phyloP scores from a whole-genome alignment of 495 filamentous ascomycete genomes.

The Annulohypoxylon moriforme region DNA sequence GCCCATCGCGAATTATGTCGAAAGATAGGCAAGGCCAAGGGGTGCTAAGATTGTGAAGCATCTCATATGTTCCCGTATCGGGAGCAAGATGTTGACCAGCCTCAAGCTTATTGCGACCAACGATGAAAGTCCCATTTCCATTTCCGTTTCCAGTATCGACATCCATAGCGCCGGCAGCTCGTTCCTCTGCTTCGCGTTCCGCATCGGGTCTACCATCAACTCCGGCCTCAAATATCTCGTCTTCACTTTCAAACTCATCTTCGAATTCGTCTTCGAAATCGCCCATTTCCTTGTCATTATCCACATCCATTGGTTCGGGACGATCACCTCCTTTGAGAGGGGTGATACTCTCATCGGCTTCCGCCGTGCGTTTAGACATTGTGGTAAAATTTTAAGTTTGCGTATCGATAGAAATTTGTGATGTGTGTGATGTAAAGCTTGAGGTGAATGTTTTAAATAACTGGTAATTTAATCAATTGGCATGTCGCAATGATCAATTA shows the following conservation, averaged over 20 bases:
- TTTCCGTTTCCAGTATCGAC: constrained; percentile 73
- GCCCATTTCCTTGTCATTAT: constrained; percentile 75
- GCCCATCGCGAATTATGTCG: constrained; percentile 86
- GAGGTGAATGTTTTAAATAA: constrained; percentile 1
- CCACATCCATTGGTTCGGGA: constrained; percentile 65
- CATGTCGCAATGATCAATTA: constrained; percentile 4
- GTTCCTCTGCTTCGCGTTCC: constrained; percentile 89
- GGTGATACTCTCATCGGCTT: constrained; percentile 61
- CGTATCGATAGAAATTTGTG: background rate
- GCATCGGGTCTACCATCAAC: constrained; percentile 91
- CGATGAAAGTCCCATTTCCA: constrained; percentile 73
- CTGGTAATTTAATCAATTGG: background rate
- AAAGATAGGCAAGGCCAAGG: constrained; percentile 98
- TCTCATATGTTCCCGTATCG: constrained; percentile 91
- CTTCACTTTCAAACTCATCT: constrained; percentile 96
- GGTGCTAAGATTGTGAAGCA: constrained; percentile 91
- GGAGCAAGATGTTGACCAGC: constrained; percentile 90
- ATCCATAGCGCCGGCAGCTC: constrained; percentile 81
- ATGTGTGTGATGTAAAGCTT: background rate
- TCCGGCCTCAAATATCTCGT: constrained; percentile 94
- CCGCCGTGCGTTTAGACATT: constrained; percentile 79
- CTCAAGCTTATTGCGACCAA: constrained; percentile 85
- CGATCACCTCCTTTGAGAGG: constrained; percentile 78
- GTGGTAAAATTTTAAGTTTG: constrained; percentile 31
- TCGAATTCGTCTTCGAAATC: constrained; percentile 97